phyloP scores from a whole-genome alignment of 352 stramenopile species.

The Peronospora destructor region DNA sequence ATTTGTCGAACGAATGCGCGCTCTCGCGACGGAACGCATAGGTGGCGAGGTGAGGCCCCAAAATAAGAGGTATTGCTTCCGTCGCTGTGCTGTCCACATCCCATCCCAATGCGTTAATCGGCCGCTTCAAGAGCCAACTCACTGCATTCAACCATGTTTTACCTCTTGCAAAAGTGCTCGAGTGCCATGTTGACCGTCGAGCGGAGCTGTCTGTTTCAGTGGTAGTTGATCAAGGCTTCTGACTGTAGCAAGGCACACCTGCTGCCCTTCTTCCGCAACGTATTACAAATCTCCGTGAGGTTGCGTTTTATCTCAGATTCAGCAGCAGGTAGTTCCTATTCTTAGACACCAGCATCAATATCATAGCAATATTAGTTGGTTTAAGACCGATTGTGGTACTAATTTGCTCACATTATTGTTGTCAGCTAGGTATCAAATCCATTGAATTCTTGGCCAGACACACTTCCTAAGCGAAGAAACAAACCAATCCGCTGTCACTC shows the following conservation, averaged over 20 bases:
- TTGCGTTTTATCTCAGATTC: slow-evolving; percentile 43
- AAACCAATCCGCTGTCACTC: too few species aligned
- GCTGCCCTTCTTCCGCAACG: slow-evolving; percentile 74
- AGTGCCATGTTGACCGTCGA: slow-evolving; percentile 54
- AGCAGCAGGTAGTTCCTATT: slow-evolving; percentile 32
- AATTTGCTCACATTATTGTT: too few species aligned
- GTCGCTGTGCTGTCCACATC: slow-evolving; percentile 41
- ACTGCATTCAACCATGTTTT: slow-evolving; percentile 3
- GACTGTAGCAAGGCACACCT: slow-evolving; percentile 62
- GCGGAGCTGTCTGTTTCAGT: slow-evolving; percentile 29
- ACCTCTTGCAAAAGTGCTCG: slow-evolving; percentile 75
- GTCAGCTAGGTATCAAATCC: too few species aligned
- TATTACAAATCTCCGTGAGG: slow-evolving; percentile 67
- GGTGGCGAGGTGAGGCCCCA: slow-evolving; percentile 68
- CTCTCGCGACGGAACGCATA: slow-evolving; percentile 62
- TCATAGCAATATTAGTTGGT: slow-evolving; percentile 2
- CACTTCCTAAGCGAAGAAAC: too few species aligned
- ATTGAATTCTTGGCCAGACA: too few species aligned
- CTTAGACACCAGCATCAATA: slow-evolving; percentile 1
- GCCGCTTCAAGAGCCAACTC: background rate
- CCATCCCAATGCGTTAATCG: slow-evolving; percentile 14
- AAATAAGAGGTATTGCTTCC: slow-evolving; percentile 55
- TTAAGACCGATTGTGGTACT: background rate
- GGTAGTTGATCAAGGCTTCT: slow-evolving; percentile 37
- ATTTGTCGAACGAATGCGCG: slow-evolving; percentile 58